phyloP scores from a whole-genome alignment of 2,329 filamentous ascomycete species.

The Phaeosphaeriaceae sp. region DNA sequence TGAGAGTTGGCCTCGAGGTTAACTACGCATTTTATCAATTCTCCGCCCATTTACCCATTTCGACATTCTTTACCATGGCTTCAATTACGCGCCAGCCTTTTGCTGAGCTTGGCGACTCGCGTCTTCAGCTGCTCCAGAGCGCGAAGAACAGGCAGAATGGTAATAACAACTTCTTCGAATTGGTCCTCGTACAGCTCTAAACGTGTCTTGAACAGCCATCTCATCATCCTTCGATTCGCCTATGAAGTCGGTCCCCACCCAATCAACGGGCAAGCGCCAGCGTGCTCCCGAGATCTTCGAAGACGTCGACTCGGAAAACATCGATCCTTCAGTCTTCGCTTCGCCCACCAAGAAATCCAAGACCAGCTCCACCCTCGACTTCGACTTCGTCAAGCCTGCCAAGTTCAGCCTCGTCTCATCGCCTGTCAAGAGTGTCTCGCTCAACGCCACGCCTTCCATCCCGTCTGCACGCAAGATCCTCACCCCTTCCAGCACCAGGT shows the following conservation, averaged over 20 bases:
- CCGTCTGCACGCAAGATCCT: constrained; percentile 48
- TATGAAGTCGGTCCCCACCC: constrained; percentile 35
- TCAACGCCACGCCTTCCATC: constrained; percentile 35
- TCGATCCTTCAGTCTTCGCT: constrained; percentile 61
- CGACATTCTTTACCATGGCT: constrained; percentile 30
- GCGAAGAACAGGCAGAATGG: constrained; percentile 78
- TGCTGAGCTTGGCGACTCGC: constrained; percentile 72
- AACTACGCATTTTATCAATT: not conserved
- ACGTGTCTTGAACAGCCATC: constrained; percentile 38
- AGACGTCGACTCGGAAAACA: constrained; percentile 64
- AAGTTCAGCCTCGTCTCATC: constrained; percentile 48
- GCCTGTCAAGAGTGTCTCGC: constrained; percentile 30
- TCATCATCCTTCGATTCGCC: constrained; percentile 40
- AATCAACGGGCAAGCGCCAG: constrained; percentile 54
- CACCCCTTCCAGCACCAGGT: constrained; percentile 51
- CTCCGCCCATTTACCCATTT: constrained; percentile 2
- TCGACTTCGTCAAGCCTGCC: constrained; percentile 48
- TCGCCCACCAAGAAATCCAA: constrained; percentile 63
- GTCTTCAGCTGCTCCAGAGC: constrained; percentile 75
- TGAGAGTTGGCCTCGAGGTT: constrained; percentile 5
- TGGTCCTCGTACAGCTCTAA: constrained; percentile 20
- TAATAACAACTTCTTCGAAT: constrained; percentile 39
- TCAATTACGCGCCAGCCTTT: constrained; percentile 73
- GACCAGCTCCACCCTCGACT: constrained; percentile 43
- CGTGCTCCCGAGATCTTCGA: constrained; percentile 54